phyloP scores from a whole-genome alignment of 1,284 basidiomycete genomes.

The Neolentinus lepideus region DNA sequence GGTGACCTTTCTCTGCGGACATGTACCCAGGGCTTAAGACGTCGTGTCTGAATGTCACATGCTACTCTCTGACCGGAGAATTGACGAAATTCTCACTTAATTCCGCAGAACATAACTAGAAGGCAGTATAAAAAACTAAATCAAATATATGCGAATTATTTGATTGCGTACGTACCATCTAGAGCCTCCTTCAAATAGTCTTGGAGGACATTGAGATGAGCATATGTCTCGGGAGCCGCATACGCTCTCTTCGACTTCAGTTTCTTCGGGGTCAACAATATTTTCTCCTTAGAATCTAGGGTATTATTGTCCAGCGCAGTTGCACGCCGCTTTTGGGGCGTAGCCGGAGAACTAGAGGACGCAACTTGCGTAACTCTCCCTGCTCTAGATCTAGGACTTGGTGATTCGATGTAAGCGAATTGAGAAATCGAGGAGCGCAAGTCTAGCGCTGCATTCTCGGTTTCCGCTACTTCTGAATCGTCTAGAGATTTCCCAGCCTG shows the following conservation, averaged over 20 bases:
- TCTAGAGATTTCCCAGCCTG: background rate
- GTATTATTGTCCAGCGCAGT: background rate
- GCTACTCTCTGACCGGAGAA: background rate
- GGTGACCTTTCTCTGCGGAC: constrained; percentile 38
- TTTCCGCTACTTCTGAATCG: background rate
- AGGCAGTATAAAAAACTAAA: constrained; percentile 2
- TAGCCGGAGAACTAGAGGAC: background rate
- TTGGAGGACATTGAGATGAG: constrained; percentile 32
- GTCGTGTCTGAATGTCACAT: too few species aligned
- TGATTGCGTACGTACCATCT: constrained; percentile 28
- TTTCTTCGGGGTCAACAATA: background rate
- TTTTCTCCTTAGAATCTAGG: background rate
- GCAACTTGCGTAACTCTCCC: background rate
- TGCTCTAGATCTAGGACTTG: background rate
- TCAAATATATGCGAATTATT: background rate
- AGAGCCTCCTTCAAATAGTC: constrained; percentile 35
- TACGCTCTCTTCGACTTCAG: constrained; percentile 30
- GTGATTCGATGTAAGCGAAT: background rate
- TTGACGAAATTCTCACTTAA: constrained; percentile 38
- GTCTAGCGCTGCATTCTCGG: background rate
- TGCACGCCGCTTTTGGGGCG: background rate
- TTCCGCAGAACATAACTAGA: constrained; percentile 58
- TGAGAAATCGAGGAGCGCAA: background rate
- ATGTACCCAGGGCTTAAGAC: constrained; percentile 29
- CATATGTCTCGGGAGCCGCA: constrained; percentile 38